Evolutionary conservation across 306 rosid species (phyloP), one percentile per base, ranked within the genome.

Genomic region (Nissolia schottii): DNA sequence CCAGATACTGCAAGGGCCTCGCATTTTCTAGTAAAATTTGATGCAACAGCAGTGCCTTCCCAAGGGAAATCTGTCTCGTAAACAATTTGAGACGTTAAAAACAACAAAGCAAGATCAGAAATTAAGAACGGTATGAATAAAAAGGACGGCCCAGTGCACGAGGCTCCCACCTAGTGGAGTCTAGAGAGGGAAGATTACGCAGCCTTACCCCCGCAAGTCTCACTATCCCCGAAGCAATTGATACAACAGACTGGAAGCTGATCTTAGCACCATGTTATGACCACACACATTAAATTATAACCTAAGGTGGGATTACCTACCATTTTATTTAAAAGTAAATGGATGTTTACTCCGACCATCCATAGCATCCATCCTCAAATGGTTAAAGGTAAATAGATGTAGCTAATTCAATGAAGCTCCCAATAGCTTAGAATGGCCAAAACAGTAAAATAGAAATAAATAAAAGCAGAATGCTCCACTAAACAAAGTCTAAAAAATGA

Each of bases 1-100:
- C 98, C 98, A 73, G 93, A 86, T 34, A 93, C 90, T 15, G 97
- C 98, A 50, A 93, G 96, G 67, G 96, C 87, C 81, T 93, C 98
- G 58, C 88, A 81, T 82, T 93, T 93, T 70, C 97, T 87, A 60
- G 87, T 71, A 60, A 93, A 87, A 80, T 89, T 89, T 68, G 98
- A 90, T 34, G 97, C 73, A 76, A 83, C 70, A 37, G 96, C 83
- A 65, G 86, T 85, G 74, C 81, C 86, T 71, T 88, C 93, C 97
- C 88, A 88, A 27, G 98, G 91, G 80, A 84, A 85, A 84, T 80
- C 98, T 90, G 88, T 48, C 71, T 81, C 51, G 54, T 23, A 40
- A 75, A 70, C 24, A 50, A 77, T 53, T 34, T 70, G 66, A 68
- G 56, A 60, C 59, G 54, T 55, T 20, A 63, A 41, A 41, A 74